A percentile compares a stretch with the other conserved stretches of the same genome.
phyloP scores from a whole-genome alignment of 2,329 filamentous ascomycete genomes.

The Clonostachys solani region DNA sequence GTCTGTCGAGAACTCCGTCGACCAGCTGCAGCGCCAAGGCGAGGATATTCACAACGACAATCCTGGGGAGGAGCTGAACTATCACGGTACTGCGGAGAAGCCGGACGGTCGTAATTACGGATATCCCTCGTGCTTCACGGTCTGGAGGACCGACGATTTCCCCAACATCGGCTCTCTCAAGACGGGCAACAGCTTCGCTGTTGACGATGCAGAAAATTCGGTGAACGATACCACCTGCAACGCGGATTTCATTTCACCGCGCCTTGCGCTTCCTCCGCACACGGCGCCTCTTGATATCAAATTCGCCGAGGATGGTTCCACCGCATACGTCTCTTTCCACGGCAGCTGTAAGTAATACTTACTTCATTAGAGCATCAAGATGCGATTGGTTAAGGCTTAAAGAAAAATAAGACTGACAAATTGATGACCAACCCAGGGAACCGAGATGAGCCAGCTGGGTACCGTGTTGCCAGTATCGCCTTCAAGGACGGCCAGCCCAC shows the following conservation, averaged over 20 bases:
- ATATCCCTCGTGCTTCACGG: slow-evolving; percentile 65
- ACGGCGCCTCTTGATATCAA: slow-evolving; percentile 69
- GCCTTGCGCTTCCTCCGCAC: slow-evolving; percentile 59
- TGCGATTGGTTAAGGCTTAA: background rate
- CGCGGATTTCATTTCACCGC: slow-evolving; percentile 38
- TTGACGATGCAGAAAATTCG: slow-evolving; percentile 20
- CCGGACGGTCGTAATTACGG: slow-evolving; percentile 53
- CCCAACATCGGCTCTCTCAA: slow-evolving; percentile 33
- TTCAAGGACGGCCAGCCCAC: slow-evolving; percentile 39
- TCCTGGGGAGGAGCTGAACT: slow-evolving; percentile 72
- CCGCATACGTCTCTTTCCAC: slow-evolving; percentile 67
- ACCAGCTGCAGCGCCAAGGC: slow-evolving; percentile 53
- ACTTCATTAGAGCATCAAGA: background rate
- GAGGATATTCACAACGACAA: slow-evolving; percentile 64
- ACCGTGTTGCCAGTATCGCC: slow-evolving; percentile 33
- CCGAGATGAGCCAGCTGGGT: slow-evolving; percentile 36
- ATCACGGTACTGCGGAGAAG: slow-evolving; percentile 52
- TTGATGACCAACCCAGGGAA: slow-evolving; percentile 23
- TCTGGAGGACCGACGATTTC: slow-evolving; percentile 50
- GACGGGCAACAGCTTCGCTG: slow-evolving; percentile 45
- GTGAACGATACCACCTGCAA: slow-evolving; percentile 41
- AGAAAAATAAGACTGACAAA: no score
- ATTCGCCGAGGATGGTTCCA: slow-evolving; percentile 53
- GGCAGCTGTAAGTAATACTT: slow-evolving; percentile 54
- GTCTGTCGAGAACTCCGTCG: slow-evolving; percentile 67